Evolutionary conservation across 2,329 filamentous ascomycete genomes (phyloP).

Genomic region (Pyrenophora tritici-repentis): DNA sequence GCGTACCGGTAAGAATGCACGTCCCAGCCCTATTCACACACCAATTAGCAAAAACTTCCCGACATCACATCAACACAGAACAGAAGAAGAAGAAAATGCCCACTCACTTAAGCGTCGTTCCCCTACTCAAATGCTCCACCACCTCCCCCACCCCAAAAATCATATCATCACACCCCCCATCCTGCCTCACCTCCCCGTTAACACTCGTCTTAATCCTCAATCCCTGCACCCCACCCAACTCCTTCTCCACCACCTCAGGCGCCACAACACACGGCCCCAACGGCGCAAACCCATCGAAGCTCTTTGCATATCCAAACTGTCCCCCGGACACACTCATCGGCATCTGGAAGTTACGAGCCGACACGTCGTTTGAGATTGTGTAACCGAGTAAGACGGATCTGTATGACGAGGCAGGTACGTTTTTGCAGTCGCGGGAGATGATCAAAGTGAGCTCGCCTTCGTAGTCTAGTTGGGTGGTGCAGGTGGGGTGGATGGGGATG

Average conservation of each 20-base stretch:
- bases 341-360: constrained; percentile 60
- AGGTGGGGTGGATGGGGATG: constrained; percentile 38
- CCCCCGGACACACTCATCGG: constrained; percentile 40
- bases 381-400: constrained; percentile 67
- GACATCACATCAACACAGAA: no score
- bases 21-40: constrained; percentile 45
- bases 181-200: constrained; percentile 53
- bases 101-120: constrained; percentile 49
- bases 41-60: no score
- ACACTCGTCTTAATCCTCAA: constrained; percentile 48
- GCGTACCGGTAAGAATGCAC: constrained; percentile 58
- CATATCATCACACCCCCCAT: constrained; percentile 53
- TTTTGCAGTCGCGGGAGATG: constrained; percentile 42
- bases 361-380: constrained; percentile 67
- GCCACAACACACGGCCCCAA: constrained; percentile 51
- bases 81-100: no score
- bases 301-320: constrained; percentile 51
- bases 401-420: constrained; percentile 58
- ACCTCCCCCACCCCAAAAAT: constrained; percentile 52
- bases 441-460: constrained; percentile 47
- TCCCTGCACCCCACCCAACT: no score
- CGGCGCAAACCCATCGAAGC: constrained; percentile 53
- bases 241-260: constrained; percentile 27
- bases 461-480: constrained; percentile 44
- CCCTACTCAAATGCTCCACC: constrained; percentile 51